Conservation (phyloP, 306 rosid genomes). For the Ziziphus jujuba region DNA sequence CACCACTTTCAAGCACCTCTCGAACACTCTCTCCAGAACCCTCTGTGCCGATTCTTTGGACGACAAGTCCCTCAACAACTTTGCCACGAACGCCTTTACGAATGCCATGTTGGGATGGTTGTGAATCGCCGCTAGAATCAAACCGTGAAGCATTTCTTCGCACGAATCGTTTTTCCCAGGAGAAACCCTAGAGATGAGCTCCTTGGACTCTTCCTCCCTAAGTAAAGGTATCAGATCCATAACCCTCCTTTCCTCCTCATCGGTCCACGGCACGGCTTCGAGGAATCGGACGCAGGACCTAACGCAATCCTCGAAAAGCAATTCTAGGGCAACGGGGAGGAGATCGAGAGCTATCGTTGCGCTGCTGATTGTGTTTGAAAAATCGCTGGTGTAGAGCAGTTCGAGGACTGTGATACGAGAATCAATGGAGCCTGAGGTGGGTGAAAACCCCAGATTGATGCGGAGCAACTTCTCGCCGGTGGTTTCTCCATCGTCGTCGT, state of each 20-base stretch:
- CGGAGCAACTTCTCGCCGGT: not conserved
- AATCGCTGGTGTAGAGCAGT: slow-evolving; percentile 64
- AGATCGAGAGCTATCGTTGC: slow-evolving; percentile 68
- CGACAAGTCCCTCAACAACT: slow-evolving; percentile 70
- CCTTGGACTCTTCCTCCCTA: slow-evolving; percentile 65
- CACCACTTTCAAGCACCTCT: slow-evolving; percentile 56
- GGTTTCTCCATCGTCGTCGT: not conserved
- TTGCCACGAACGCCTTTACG: slow-evolving; percentile 89
- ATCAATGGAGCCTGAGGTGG: slow-evolving; percentile 45
- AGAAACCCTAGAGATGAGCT: slow-evolving; percentile 77
- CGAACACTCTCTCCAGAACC: slow-evolving; percentile 75
- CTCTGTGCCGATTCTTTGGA: slow-evolving; percentile 71
- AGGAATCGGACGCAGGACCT: slow-evolving; percentile 64
- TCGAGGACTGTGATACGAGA: slow-evolving; percentile 53
- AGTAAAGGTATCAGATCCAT: slow-evolving; percentile 62
- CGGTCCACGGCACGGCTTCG: slow-evolving; percentile 94
- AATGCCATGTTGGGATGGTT: slow-evolving; percentile 69
- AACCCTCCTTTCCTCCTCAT: slow-evolving; percentile 74
- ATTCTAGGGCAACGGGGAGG: slow-evolving; percentile 74
- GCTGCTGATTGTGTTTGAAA: slow-evolving; percentile 40
- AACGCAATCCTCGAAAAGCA: slow-evolving; percentile 85
- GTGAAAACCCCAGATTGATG: slow-evolving; percentile 46
- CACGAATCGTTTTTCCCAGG: slow-evolving; percentile 48
- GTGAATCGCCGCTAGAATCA: slow-evolving; percentile 58
- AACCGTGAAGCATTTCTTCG: slow-evolving; percentile 71